These are phyloP conservation scores for Labyrinthula sp. DNA, from an alignment of 352 stramenopile genomes.

Conservation along the genomic window DNA sequence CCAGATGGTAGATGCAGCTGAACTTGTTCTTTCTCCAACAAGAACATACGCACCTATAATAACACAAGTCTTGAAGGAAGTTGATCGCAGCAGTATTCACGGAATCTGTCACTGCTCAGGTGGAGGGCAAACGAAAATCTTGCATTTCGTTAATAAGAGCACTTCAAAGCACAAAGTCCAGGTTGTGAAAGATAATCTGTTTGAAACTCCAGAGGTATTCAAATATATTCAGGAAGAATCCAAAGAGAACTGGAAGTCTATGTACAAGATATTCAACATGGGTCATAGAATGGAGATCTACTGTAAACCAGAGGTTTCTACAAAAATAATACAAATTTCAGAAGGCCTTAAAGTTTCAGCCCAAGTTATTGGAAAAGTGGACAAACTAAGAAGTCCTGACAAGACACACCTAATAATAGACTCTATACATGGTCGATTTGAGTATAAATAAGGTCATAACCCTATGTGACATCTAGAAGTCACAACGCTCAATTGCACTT, in stretches of 20 bases:
- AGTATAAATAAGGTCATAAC: constrained; percentile 20
- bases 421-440: constrained; percentile 26
- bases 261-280: constrained; percentile 40
- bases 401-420: constrained; percentile 28
- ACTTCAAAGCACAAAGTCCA: constrained; percentile 22
- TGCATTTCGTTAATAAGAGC: constrained; percentile 33
- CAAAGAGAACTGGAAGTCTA: constrained; percentile 32
- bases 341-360: constrained; percentile 30
- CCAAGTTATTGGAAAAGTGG: constrained; percentile 31
- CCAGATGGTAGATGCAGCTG: constrained; percentile 31
- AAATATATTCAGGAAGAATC: constrained; percentile 31
- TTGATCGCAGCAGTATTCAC: constrained; percentile 27
- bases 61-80: constrained; percentile 31
- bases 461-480: background rate
- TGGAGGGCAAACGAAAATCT: constrained; percentile 36
- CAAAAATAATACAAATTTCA: constrained; percentile 31
- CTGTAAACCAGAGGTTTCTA: constrained; percentile 20
- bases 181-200: constrained; percentile 36
- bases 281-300: constrained; percentile 37
- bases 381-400: constrained; percentile 3
- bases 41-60: constrained; percentile 36
- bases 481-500: too few relatives aligned
- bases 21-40: constrained; percentile 36
- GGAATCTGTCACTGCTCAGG: constrained; percentile 35
- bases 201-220: constrained; percentile 33